These are phyloP conservation scores for Globisporangium mamillatum DNA, from an alignment of 352 stramenopile genomes.

Conservation along the genomic window DNA sequence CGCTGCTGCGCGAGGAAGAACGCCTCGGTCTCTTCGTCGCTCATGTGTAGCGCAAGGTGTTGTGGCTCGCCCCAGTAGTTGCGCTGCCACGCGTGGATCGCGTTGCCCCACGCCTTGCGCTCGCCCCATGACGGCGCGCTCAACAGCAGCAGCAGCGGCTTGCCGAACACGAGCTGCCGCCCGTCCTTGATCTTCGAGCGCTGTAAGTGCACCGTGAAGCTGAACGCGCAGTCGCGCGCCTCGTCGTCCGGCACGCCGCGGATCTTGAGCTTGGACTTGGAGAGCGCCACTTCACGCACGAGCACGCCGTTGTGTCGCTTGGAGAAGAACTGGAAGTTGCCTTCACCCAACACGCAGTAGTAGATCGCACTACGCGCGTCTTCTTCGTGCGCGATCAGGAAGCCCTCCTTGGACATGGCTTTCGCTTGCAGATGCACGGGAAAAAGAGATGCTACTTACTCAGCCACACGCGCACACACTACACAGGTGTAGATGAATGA, in stretches of 20 bases:
- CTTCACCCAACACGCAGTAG: constrained; percentile 79
- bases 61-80: constrained; percentile 85
- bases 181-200: constrained; percentile 72
- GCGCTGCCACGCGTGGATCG: constrained; percentile 83
- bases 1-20: constrained; percentile 74
- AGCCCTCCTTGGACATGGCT: constrained; percentile 83
- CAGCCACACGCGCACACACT: background rate
- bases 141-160: constrained; percentile 52
- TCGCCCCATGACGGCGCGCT: constrained; percentile 73
- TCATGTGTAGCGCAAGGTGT: constrained; percentile 44
- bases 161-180: constrained; percentile 57
- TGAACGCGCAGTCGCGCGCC: constrained; percentile 68
- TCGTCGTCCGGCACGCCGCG: constrained; percentile 69
- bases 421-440: no score
- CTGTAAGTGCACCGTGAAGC: constrained; percentile 71
- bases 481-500: background rate
- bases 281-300: constrained; percentile 62
- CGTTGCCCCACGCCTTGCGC: constrained; percentile 83
- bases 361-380: constrained; percentile 62
- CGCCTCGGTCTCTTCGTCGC: constrained; percentile 57
- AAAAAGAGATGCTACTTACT: background rate
- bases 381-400: constrained; percentile 71
- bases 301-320: constrained; percentile 60
- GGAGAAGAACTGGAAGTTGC: constrained; percentile 72
- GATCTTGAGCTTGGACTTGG: constrained; percentile 75